A percentile compares a stretch with the other conserved stretches of the same genome.
These are phyloP conservation scores for Sambucus nigra DNA, from an alignment of 129 eudicot genomes.

Conservation along the genomic window DNA sequence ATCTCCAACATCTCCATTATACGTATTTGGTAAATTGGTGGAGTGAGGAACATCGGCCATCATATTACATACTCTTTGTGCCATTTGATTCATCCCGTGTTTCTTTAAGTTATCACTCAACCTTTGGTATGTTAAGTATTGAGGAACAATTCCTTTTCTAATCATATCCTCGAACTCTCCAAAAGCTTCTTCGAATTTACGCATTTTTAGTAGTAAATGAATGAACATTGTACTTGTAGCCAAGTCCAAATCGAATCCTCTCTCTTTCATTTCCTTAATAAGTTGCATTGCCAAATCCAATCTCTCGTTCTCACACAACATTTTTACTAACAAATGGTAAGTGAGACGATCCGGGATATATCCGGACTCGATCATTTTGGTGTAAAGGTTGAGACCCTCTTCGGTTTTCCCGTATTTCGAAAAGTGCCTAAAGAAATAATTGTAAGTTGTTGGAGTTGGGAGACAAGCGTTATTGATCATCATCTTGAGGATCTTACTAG, in stretches of 20 bases:
- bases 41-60: slow-evolving; percentile 36
- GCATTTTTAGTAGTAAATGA: slow-evolving; percentile 37
- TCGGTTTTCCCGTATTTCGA: slow-evolving; percentile 28
- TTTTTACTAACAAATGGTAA: slow-evolving; percentile 39
- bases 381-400: slow-evolving; percentile 42
- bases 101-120: slow-evolving; percentile 24
- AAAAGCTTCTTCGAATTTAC: slow-evolving; percentile 35
- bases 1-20: neutral
- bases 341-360: slow-evolving; percentile 36
- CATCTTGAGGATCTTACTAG: slow-evolving; percentile 44
- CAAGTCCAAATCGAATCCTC: slow-evolving; percentile 36
- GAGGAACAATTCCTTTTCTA: slow-evolving; percentile 42
- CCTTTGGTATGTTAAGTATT: slow-evolving; percentile 32
- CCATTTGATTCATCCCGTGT: slow-evolving; percentile 24
- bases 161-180: slow-evolving; percentile 35
- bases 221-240: slow-evolving; percentile 36
- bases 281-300: slow-evolving; percentile 27
- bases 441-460: slow-evolving; percentile 48
- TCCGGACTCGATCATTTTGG: slow-evolving; percentile 39
- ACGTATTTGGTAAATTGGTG: slow-evolving; percentile 28
- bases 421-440: slow-evolving; percentile 38
- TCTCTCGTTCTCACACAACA: slow-evolving; percentile 40
- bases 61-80: slow-evolving; percentile 17
- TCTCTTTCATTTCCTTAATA: slow-evolving; percentile 38
- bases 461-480: slow-evolving; percentile 36